These are phyloP conservation scores for Trypanosoma vivax DNA, from an alignment of 208 protist species.

Conservation along the genomic window DNA sequence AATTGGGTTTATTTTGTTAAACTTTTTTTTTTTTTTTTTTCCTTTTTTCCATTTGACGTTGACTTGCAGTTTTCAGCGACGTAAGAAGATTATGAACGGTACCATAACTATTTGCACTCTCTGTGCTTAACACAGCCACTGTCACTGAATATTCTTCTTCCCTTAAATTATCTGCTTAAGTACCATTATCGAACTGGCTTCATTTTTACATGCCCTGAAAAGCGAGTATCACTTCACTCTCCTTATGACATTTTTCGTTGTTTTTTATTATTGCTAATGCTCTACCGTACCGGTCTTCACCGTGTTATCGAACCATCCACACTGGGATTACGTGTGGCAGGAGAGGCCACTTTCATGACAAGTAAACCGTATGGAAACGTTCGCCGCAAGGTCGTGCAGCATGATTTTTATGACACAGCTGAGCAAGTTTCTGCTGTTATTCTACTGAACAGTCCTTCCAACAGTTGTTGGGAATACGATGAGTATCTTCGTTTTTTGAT, in stretches of 20 bases:
- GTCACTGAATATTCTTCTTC: too few relatives aligned
- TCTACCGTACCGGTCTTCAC: too few relatives aligned
- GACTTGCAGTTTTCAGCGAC: too few relatives aligned
- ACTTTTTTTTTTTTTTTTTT: constrained; percentile 2
- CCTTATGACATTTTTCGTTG: too few relatives aligned
- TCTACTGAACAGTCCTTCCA: constrained; percentile 63
- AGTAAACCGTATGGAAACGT: not conserved
- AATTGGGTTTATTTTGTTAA: constrained; percentile 4
- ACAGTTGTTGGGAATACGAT: constrained; percentile 33
- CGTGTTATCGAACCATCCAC: not conserved
- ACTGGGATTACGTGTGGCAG: not conserved
- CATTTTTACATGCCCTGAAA: not conserved
- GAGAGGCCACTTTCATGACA: not conserved
- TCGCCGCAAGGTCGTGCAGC: constrained; percentile 15
- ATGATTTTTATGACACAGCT: constrained; percentile 21
- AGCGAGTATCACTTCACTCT: too few relatives aligned
- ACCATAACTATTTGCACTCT: too few relatives aligned
- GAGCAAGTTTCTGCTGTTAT: constrained; percentile 41
- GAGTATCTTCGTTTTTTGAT: constrained; percentile 42
- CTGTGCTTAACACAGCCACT: too few relatives aligned
- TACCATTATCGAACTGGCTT: not conserved
- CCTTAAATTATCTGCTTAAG: too few relatives aligned
- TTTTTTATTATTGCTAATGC: too few relatives aligned
- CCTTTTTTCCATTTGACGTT: not conserved
- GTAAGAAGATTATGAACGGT: too few relatives aligned